Percentiles rank a stretch among this genome's conserved stretches.
Evolutionary conservation across 345 rosid genomes (phyloP).

Genomic region (Bretschneidera sinensis): DNA sequence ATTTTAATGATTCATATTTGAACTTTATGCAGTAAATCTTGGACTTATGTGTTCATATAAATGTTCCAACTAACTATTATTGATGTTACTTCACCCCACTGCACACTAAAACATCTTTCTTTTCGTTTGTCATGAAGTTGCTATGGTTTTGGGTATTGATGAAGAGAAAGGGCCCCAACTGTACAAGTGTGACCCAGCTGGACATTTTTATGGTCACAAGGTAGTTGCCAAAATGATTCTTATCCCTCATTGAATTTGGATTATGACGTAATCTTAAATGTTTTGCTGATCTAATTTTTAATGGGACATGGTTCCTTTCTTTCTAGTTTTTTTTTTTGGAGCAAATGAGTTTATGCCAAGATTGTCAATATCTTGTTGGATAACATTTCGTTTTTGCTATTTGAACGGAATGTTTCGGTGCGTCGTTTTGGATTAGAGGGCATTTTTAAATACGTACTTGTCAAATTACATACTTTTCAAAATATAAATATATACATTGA

Average conservation of each 20-base stretch:
- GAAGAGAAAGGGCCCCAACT: conserved; percentile 92
- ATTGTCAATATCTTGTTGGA: too few species aligned
- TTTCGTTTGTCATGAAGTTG: conserved; percentile 48
- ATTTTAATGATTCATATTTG: conserved; percentile 3
- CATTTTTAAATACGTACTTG: too few species aligned
- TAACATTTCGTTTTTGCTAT: too few species aligned
- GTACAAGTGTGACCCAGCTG: conserved; percentile 98
- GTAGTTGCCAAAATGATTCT: conserved; percentile 29
- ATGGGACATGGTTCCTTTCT: background rate
- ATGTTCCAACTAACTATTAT: background rate
- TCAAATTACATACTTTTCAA: too few species aligned
- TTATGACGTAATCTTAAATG: background rate
- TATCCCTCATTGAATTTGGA: background rate
- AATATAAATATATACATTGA: too few species aligned
- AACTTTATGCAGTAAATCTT: too few species aligned
- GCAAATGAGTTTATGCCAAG: too few species aligned
- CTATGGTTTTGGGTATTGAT: conserved; percentile 93
- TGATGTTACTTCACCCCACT: background rate
- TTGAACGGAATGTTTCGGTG: too few species aligned
- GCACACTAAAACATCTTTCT: background rate
- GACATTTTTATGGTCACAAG: conserved; percentile 98
- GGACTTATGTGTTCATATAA: background rate
- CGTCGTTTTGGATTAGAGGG: too few species aligned
- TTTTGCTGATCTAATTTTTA: background rate
- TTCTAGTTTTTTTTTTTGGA: background rate